These are phyloP conservation scores for Leucogyrophana mollusca DNA, from an alignment of 768 basidiomycete species.

Conservation along the genomic window DNA sequence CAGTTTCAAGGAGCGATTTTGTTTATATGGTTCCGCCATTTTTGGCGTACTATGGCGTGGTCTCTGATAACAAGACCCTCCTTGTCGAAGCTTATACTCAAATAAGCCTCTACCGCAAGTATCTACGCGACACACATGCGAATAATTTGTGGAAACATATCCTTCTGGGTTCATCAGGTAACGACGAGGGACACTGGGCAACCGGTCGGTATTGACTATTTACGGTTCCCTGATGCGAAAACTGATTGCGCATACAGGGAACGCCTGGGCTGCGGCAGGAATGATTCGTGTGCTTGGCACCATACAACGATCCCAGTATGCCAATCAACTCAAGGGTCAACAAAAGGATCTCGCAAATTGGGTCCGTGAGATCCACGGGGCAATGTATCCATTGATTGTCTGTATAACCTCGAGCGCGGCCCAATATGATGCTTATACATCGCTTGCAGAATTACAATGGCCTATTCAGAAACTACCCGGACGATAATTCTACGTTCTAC, in stretches of 20 bases:
- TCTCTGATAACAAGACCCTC: constrained; percentile 55
- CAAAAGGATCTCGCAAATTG: constrained; percentile 60
- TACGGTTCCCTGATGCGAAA: not conserved
- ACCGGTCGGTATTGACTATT: constrained; percentile 48
- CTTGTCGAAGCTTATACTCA: constrained; percentile 69
- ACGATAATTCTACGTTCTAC: constrained; percentile 56
- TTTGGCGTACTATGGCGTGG: constrained; percentile 78
- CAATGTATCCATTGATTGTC: constrained; percentile 62
- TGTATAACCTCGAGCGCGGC: constrained; percentile 21
- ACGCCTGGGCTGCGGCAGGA: constrained; percentile 88
- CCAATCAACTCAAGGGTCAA: constrained; percentile 45
- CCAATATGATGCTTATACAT: not conserved
- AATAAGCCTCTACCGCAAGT: constrained; percentile 65
- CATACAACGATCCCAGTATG: constrained; percentile 60
- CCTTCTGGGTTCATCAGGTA: constrained; percentile 47
- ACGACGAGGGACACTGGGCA: constrained; percentile 76
- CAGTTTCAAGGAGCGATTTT: constrained; percentile 62
- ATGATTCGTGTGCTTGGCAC: constrained; percentile 82
- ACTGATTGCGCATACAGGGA: constrained; percentile 44
- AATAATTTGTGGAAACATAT: constrained; percentile 78
- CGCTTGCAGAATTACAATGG: constrained; percentile 9
- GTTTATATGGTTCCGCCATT: constrained; percentile 89
- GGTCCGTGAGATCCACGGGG: constrained; percentile 72
- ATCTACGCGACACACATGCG: constrained; percentile 52
- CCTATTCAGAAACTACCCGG: constrained; percentile 70